A percentile compares a stretch with the other conserved stretches of the same genome.
Evolutionary conservation across 768 basidiomycete genomes (phyloP).

Genomic region (Pisolithus orientalis): DNA sequence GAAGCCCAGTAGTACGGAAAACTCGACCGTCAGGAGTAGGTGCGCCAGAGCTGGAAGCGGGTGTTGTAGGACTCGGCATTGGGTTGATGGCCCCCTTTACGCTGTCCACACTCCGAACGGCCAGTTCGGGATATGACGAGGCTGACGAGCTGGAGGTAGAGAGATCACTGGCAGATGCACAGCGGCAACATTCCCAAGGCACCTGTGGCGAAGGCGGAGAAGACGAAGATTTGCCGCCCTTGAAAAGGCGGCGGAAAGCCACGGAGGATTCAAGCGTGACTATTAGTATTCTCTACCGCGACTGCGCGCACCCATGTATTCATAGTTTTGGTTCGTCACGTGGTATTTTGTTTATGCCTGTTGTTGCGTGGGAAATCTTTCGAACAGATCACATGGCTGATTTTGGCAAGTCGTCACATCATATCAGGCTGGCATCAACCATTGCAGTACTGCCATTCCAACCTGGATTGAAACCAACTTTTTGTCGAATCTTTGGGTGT

Average conservation of each 20-base stretch:
- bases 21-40: constrained; percentile 14
- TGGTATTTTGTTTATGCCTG: constrained; percentile 19
- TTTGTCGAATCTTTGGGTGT: background rate
- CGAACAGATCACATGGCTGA: constrained; percentile 7
- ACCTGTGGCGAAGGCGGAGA: too few species aligned
- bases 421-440: constrained; percentile 24
- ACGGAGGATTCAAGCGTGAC: constrained; percentile 20
- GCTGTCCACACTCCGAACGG: constrained; percentile 34
- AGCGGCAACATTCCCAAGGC: background rate
- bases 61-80: constrained; percentile 33
- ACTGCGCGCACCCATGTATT: background rate
- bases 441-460: constrained; percentile 6
- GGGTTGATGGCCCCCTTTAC: constrained; percentile 50
- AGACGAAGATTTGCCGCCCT: constrained; percentile 31
- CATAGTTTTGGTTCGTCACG: background rate
- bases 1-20: constrained; percentile 47
- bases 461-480: constrained; percentile 6
- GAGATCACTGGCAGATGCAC: constrained; percentile 16
- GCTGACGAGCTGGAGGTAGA: constrained; percentile 32
- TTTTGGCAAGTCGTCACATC: constrained; percentile 11
- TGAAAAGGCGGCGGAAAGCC: constrained; percentile 46
- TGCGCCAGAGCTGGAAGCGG: constrained; percentile 27
- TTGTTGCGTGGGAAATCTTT: constrained; percentile 1
- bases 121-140: constrained; percentile 10
- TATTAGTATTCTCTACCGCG: constrained; percentile 19